These are phyloP conservation scores for Fraxinus excelsior DNA, from an alignment of 257 asterid genomes.

Conservation along the genomic window DNA sequence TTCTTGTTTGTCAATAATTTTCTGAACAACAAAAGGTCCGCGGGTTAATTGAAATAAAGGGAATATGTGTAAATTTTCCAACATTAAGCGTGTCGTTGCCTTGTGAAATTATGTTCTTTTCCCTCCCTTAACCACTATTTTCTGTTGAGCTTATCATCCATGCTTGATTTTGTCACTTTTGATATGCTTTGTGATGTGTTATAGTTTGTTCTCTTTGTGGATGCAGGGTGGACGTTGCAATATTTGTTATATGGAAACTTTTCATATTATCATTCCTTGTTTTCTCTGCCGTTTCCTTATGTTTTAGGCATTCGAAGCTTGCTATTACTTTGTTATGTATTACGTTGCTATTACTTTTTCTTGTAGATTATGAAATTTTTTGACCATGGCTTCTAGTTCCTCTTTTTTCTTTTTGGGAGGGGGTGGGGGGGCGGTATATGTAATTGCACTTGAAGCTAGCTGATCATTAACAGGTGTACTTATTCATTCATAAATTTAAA, in stretches of 20 bases:
- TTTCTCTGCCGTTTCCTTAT: slow-evolving; percentile 79
- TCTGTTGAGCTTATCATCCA: neutral
- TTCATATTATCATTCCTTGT: slow-evolving; percentile 70
- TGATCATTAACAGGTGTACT: slow-evolving; percentile 27
- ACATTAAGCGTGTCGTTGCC: neutral
- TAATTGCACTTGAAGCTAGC: slow-evolving; percentile 27
- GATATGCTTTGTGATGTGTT: neutral
- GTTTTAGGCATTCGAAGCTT: slow-evolving; percentile 65
- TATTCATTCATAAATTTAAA: slow-evolving; percentile 8
- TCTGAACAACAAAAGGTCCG: too few species aligned
- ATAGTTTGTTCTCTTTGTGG: neutral
- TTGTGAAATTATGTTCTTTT: neutral
- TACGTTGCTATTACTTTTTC: slow-evolving; percentile 53
- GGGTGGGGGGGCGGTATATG: too few species aligned
- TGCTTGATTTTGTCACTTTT: neutral
- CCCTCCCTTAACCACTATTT: neutral
- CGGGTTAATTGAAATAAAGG: too few species aligned
- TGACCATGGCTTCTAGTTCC: slow-evolving; percentile 20
- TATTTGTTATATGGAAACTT: slow-evolving; percentile 86
- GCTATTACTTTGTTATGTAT: slow-evolving; percentile 58
- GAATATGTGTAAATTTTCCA: too few species aligned
- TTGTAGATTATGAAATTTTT: slow-evolving; percentile 40
- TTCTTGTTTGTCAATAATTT: too few species aligned
- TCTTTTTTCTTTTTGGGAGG: too few species aligned
- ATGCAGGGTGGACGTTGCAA: slow-evolving; percentile 83